Evolutionary conservation across 2,329 filamentous ascomycete species (phyloP).

Genomic region (Fusarium avenaceum): DNA sequence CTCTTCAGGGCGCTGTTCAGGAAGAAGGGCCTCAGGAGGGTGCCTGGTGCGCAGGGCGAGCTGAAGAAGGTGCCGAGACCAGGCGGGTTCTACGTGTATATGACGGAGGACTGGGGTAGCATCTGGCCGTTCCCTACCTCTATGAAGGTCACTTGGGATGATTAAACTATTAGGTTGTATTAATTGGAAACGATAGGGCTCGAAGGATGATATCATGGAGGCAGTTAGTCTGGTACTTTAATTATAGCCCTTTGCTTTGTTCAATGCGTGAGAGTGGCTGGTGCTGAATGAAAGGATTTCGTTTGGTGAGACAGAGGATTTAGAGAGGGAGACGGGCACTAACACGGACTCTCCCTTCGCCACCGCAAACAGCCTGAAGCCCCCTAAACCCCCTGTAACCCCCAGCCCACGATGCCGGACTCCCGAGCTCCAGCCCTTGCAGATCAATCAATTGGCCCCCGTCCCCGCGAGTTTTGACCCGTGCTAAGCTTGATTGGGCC

Average conservation of each 20-base stretch:
- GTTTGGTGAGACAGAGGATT: neutral
- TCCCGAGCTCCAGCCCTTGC: slow-evolving; percentile 1
- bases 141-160: slow-evolving; percentile 68
- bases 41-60: slow-evolving; percentile 73
- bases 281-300: neutral
- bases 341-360: too few species aligned
- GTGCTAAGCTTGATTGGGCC: neutral
- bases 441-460: slow-evolving; percentile 20
- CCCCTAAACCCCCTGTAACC: neutral
- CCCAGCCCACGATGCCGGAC: slow-evolving; percentile 15
- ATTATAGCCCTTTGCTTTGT: slow-evolving; percentile 1
- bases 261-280: neutral
- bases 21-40: slow-evolving; percentile 71
- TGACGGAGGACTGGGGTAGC: slow-evolving; percentile 74
- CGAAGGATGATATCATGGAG: slow-evolving; percentile 18
- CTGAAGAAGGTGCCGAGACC: slow-evolving; percentile 73
- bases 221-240: slow-evolving; percentile 3
- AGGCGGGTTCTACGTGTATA: slow-evolving; percentile 70
- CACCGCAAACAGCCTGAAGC: neutral
- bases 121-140: slow-evolving; percentile 62
- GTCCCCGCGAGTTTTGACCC: neutral
- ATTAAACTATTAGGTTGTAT: neutral
- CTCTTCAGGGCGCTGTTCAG: slow-evolving; percentile 77
- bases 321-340: too few species aligned
- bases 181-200: too few species aligned